Percentiles rank a stretch among this genome's conserved stretches.
These are phyloP conservation scores for Leccinellum rugosiceps DNA, from an alignment of 768 basidiomycete genomes.

Conservation along the genomic window DNA sequence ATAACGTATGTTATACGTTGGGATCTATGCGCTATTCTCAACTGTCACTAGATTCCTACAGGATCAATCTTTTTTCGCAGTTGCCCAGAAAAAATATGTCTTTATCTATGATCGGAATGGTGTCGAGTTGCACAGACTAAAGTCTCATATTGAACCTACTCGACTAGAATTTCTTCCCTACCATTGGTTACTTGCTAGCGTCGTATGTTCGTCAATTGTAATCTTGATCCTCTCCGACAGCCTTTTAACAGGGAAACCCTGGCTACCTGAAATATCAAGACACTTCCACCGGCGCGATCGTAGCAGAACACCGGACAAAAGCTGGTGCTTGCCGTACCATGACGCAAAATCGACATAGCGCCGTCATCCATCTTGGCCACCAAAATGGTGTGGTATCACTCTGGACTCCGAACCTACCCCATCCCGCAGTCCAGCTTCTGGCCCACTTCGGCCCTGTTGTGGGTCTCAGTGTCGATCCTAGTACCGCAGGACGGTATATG, in stretches of 20 bases:
- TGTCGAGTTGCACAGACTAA: conserved; percentile 85
- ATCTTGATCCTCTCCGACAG: neutral
- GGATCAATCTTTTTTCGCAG: conserved; percentile 89
- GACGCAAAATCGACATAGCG: conserved; percentile 90
- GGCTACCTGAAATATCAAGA: conserved; percentile 97
- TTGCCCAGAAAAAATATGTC: conserved; percentile 93
- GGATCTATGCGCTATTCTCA: neutral
- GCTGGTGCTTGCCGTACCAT: conserved; percentile 82
- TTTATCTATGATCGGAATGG: conserved; percentile 96
- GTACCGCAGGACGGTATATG: conserved; percentile 85
- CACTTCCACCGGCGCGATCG: conserved; percentile 85
- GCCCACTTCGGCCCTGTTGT: conserved; percentile 88
- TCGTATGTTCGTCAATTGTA: conserved; percentile 48
- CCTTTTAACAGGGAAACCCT: conserved; percentile 61
- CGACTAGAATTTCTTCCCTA: conserved; percentile 91
- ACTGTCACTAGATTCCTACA: conserved; percentile 68
- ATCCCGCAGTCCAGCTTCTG: conserved; percentile 87
- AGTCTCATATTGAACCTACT: conserved; percentile 84
- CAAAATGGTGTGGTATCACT: conserved; percentile 94
- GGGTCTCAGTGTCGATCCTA: conserved; percentile 79
- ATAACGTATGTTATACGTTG: conserved; percentile 62
- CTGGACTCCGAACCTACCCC: conserved; percentile 93
- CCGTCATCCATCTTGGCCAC: conserved; percentile 92
- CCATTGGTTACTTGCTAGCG: conserved; percentile 87
- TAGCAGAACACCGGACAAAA: conserved; percentile 87